These are phyloP conservation scores for Lagerstroemia speciosa DNA, from an alignment of 345 rosid genomes.

Conservation along the genomic window DNA sequence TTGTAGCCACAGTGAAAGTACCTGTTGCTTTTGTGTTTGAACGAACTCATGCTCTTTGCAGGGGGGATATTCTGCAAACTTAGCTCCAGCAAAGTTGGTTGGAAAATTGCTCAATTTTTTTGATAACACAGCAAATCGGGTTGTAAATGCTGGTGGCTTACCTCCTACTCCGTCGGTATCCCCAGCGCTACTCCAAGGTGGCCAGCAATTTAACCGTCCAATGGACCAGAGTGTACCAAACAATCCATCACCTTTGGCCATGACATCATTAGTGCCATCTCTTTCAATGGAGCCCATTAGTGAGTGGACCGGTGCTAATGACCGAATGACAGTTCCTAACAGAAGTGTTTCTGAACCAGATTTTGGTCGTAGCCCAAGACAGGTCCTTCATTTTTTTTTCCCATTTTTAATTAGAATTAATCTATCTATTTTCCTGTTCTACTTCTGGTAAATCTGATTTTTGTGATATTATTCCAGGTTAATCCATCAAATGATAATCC, in stretches of 20 bases:
- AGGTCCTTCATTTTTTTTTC: slow-evolving; percentile 26
- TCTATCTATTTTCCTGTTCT: not conserved
- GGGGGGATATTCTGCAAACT: slow-evolving; percentile 70
- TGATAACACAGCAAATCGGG: slow-evolving; percentile 71
- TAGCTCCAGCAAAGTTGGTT: slow-evolving; percentile 65
- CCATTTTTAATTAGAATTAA: not conserved
- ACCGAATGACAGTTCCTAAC: slow-evolving; percentile 45
- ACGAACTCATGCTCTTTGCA: slow-evolving; percentile 18
- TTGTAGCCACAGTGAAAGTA: not conserved
- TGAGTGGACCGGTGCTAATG: slow-evolving; percentile 52
- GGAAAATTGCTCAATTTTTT: slow-evolving; percentile 72
- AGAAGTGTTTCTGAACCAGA: slow-evolving; percentile 87
- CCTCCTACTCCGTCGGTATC: slow-evolving; percentile 56
- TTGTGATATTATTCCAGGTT: slow-evolving; percentile 26
- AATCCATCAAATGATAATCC: slow-evolving; percentile 45
- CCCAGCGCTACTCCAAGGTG: slow-evolving; percentile 29
- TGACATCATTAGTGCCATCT: slow-evolving; percentile 64
- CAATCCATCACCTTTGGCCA: slow-evolving; percentile 72
- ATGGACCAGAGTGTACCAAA: slow-evolving; percentile 40
- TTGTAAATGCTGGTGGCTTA: slow-evolving; percentile 51
- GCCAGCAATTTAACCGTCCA: slow-evolving; percentile 30
- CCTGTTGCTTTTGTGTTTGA: not conserved
- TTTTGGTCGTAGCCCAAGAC: slow-evolving; percentile 68
- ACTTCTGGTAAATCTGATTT: slow-evolving; percentile 5
- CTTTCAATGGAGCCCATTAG: slow-evolving; percentile 68